Conservation (phyloP, 2,329 filamentous ascomycete genomes). For the Fusarium sp. region DNA sequence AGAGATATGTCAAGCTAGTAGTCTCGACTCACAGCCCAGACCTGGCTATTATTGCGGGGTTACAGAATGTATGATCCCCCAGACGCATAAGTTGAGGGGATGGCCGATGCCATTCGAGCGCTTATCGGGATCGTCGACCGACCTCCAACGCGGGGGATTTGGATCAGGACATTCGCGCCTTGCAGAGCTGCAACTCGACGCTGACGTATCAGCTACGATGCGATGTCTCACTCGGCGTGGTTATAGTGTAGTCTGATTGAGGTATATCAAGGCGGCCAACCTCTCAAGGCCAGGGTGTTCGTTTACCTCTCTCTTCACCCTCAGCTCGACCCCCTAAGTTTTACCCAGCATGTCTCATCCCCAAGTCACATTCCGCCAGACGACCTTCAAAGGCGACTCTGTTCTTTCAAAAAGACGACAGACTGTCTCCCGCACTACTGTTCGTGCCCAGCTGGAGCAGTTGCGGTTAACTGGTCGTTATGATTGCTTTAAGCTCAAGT, state of each 20-base stretch:
- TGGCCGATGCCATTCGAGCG: conserved; percentile 12
- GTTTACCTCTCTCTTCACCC: background rate
- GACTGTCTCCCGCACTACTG: conserved; percentile 56
- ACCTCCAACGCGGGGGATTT: background rate
- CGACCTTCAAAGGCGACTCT: conserved; percentile 55
- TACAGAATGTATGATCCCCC: background rate
- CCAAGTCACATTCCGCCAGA: conserved; percentile 56
- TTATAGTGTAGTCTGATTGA: background rate
- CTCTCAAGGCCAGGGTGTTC: background rate
- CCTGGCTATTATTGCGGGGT: background rate
- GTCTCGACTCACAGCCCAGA: background rate
- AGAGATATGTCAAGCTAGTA: background rate
- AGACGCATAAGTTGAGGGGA: background rate
- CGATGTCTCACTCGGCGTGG: background rate
- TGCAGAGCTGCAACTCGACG: background rate
- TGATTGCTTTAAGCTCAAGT: conserved; percentile 70
- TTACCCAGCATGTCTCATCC: conserved; percentile 50
- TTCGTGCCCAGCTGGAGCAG: conserved; percentile 67
- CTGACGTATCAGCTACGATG: background rate
- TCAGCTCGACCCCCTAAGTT: background rate
- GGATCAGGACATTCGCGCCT: background rate
- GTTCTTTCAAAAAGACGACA: conserved; percentile 54
- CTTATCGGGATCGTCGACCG: conserved; percentile 12
- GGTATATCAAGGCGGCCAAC: background rate
- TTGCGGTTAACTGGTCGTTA: conserved; percentile 70